A percentile compares a stretch with the other conserved stretches of the same genome.
These are phyloP conservation scores for Dictyostelium discoideum DNA, from an alignment of 78 protist species.

Conservation along the genomic window DNA sequence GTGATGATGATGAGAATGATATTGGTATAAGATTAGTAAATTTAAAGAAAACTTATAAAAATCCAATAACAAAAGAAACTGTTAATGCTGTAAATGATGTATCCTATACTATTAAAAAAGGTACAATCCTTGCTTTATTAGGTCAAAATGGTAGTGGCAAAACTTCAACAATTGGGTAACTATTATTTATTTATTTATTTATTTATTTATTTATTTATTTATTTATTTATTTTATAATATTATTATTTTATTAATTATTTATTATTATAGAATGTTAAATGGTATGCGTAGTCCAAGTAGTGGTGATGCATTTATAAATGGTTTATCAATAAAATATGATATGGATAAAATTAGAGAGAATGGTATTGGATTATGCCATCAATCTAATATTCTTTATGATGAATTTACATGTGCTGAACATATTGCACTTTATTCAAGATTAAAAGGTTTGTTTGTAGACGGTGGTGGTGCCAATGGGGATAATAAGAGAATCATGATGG, in stretches of 20 bases:
- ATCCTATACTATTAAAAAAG: not conserved
- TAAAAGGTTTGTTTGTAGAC: not conserved
- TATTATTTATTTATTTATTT: not conserved
- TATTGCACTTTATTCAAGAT: conserved; percentile 43
- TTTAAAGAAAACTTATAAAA: conserved; percentile 1
- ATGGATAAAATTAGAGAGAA: conserved; percentile 26
- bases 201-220: not conserved
- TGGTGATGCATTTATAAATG: conserved; percentile 58
- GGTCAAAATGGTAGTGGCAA: conserved; percentile 91
- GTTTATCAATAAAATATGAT: not conserved
- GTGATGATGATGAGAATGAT: not conserved
- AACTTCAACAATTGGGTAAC: conserved; percentile 79
- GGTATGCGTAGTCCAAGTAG: conserved; percentile 14
- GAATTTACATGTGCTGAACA: conserved; percentile 82
- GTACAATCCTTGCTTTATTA: not conserved
- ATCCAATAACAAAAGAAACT: not conserved
- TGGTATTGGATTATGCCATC: conserved; percentile 85
- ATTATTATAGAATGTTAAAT: conserved; percentile 25
- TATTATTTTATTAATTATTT: no score
- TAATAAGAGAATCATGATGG: not conserved
- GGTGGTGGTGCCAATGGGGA: not conserved
- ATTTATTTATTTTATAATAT: not conserved
- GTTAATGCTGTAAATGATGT: not conserved
- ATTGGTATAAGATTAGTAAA: not conserved
- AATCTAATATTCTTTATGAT: conserved; percentile 88